These are phyloP conservation scores for Thielaviopsis ethacetica DNA, from an alignment of 2,329 filamentous ascomycete species.

Conservation along the genomic window DNA sequence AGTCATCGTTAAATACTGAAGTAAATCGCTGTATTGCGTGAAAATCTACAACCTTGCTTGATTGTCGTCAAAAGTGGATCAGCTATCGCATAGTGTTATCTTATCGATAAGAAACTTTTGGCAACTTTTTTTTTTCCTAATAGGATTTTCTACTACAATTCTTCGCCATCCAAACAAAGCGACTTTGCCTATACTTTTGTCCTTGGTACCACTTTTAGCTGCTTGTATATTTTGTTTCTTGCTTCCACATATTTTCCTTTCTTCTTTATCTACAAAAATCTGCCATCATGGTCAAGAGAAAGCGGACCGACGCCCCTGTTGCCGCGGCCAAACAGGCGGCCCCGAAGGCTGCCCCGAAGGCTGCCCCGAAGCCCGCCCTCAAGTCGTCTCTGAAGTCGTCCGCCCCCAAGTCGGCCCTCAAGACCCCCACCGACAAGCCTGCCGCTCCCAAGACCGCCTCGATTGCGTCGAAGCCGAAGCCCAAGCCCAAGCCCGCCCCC, in stretches of 20 bases:
- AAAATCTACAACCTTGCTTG: neutral
- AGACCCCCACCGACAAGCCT: neutral
- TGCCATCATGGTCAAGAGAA: slow-evolving; percentile 31
- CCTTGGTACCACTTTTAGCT: neutral
- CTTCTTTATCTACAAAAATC: neutral
- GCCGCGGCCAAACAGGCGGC: slow-evolving; percentile 17
- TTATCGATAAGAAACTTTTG: slow-evolving; percentile 13
- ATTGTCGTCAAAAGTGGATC: slow-evolving; percentile 2
- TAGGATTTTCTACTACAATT: neutral
- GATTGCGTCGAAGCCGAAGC: neutral
- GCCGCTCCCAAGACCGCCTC: neutral
- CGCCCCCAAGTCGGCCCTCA: neutral
- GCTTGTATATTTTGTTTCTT: slow-evolving; percentile 5
- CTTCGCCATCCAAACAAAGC: neutral
- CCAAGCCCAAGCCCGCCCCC: slow-evolving; percentile 13
- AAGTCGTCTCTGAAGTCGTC: neutral
- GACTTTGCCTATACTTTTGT: neutral
- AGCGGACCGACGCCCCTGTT: slow-evolving; percentile 24
- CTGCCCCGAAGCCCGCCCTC: slow-evolving; percentile 1
- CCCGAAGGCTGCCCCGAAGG: slow-evolving; percentile 13
- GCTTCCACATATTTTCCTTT: neutral
- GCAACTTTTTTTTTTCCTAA: slow-evolving; percentile 5
- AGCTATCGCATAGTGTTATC: neutral
- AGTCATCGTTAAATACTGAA: too few species aligned
- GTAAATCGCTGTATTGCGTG: neutral